These are phyloP conservation scores for Didymella segeticola DNA, from an alignment of 2,329 filamentous ascomycete species.

Conservation along the genomic window DNA sequence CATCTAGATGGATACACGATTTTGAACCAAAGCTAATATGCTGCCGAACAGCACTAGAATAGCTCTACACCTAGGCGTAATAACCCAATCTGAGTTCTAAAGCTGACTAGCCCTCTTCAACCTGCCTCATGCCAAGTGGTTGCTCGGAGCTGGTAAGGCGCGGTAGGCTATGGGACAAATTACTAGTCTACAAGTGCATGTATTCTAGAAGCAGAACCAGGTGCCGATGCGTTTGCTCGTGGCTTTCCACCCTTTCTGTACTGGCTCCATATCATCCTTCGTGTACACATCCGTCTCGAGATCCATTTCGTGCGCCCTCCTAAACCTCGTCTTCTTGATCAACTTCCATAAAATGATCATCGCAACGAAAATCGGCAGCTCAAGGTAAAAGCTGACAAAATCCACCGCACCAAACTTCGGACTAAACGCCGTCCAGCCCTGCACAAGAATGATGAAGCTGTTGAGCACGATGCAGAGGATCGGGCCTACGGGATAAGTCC, in stretches of 20 bases:
- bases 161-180: too few relatives aligned
- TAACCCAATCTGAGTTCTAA: too few relatives aligned
- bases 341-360: conserved; percentile 42
- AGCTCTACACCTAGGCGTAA: too few relatives aligned
- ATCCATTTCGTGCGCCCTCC: conserved; percentile 36
- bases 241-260: conserved; percentile 28
- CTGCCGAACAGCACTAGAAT: too few relatives aligned
- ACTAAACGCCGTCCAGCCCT: conserved; percentile 60
- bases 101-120: too few relatives aligned
- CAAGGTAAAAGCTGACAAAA: conserved; percentile 59
- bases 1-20: too few relatives aligned
- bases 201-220: conserved; percentile 36
- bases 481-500: conserved; percentile 62
- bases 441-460: conserved; percentile 39
- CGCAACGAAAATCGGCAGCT: conserved; percentile 40
- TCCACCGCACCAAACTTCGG: conserved; percentile 51
- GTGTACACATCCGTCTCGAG: conserved; percentile 42
- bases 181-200: background rate
- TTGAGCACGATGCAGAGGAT: conserved; percentile 34
- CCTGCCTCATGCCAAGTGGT: too few relatives aligned
- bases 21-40: too few relatives aligned
- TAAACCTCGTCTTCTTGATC: conserved; percentile 38
- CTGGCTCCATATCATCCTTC: conserved; percentile 38
- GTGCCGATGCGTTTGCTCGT: conserved; percentile 34
- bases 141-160: too few relatives aligned